Conservation (phyloP, 352 stramenopile genomes). For the Globisporangium iwayamae region DNA sequence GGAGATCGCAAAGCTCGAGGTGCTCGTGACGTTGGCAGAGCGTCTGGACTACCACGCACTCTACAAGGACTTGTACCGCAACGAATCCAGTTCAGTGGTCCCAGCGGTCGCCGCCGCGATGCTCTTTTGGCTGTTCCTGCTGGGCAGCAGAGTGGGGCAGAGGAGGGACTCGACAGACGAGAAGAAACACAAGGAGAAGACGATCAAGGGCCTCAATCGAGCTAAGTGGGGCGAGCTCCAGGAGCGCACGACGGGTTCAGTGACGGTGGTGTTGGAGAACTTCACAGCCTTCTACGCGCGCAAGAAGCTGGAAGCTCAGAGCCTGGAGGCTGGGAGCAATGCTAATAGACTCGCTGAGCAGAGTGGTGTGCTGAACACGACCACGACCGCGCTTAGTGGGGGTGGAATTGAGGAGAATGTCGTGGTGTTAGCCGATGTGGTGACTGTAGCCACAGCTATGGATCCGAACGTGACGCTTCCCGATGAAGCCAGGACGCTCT, state of each 20-base stretch:
- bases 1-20: slow-evolving; percentile 38
- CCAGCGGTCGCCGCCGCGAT: slow-evolving; percentile 33
- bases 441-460: not conserved
- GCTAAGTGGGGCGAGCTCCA: slow-evolving; percentile 63
- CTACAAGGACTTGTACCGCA: slow-evolving; percentile 49
- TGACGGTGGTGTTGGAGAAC: slow-evolving; percentile 32
- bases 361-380: slow-evolving; percentile 1
- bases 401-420: not conserved
- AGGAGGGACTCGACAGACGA: slow-evolving; percentile 31
- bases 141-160: slow-evolving; percentile 29
- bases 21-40: slow-evolving; percentile 63
- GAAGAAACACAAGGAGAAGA: slow-evolving; percentile 46
- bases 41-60: slow-evolving; percentile 60
- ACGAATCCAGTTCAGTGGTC: slow-evolving; percentile 55
- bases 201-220: slow-evolving; percentile 55
- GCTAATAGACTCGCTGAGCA: slow-evolving; percentile 1
- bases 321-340: not conserved
- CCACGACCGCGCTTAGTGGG: not conserved
- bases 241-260: slow-evolving; percentile 26
- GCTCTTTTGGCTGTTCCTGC: slow-evolving; percentile 34
- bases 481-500: slow-evolving; percentile 42
- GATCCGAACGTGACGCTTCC: slow-evolving; percentile 26
- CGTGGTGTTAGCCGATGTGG: slow-evolving; percentile 5
- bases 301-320: slow-evolving; percentile 23
- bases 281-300: slow-evolving; percentile 45